These are phyloP conservation scores for Cordyceps cateniannulata DNA, from an alignment of 2,329 filamentous ascomycete genomes.

Conservation along the genomic window DNA sequence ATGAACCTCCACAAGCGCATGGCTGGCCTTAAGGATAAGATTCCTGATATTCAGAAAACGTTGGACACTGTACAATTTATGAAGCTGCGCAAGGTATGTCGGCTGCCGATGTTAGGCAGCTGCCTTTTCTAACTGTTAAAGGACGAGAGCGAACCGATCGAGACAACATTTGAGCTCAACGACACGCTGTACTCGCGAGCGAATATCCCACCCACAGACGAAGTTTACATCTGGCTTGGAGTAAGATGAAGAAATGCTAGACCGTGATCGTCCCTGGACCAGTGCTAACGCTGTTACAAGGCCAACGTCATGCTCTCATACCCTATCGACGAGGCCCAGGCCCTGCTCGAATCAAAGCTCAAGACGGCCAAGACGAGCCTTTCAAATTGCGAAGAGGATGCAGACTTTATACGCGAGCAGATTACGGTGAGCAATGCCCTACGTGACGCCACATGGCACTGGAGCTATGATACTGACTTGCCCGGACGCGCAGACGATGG, in stretches of 20 bases:
- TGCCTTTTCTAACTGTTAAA: conserved; percentile 22
- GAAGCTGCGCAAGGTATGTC: conserved; percentile 61
- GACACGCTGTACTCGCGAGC: conserved; percentile 93
- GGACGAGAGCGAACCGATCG: conserved; percentile 61
- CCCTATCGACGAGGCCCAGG: conserved; percentile 79
- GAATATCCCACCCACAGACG: conserved; percentile 71
- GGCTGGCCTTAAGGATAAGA: conserved; percentile 81
- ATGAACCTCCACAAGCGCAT: conserved; percentile 81
- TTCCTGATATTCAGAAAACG: conserved; percentile 95
- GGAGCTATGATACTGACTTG: neutral
- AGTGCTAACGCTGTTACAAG: conserved; percentile 40
- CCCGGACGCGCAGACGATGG: conserved; percentile 64
- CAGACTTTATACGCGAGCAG: conserved; percentile 92
- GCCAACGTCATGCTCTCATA: conserved; percentile 98
- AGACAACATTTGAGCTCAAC: conserved; percentile 93
- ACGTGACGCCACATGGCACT: neutral
- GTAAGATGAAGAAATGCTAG: conserved; percentile 38
- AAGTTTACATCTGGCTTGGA: conserved; percentile 97
- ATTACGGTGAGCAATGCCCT: conserved; percentile 62
- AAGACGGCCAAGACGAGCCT: conserved; percentile 72
- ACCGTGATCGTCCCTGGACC: neutral
- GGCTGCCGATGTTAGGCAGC: neutral
- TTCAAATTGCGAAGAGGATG: conserved; percentile 87
- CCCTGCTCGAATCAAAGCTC: conserved; percentile 70
- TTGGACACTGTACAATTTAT: conserved; percentile 86